phyloP scores from a whole-genome alignment of 2,329 filamentous ascomycete species.

The Colletotrichum musicola region DNA sequence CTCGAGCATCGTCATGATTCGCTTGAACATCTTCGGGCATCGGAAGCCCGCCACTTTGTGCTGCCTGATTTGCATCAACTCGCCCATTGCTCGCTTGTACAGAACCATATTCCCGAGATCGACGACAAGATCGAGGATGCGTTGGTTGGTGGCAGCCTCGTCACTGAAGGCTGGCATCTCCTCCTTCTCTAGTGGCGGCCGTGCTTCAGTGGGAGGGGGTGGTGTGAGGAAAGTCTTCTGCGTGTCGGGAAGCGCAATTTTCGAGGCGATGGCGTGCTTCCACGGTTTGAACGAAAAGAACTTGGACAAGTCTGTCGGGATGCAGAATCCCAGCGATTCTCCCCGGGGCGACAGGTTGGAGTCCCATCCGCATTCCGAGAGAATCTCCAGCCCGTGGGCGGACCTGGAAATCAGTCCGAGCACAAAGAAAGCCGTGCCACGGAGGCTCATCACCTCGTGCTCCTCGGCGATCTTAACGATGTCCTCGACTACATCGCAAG shows the following conservation, averaged over 20 bases:
- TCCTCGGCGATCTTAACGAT: conserved; percentile 90
- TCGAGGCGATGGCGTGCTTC: conserved; percentile 63
- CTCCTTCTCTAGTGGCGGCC: conserved; percentile 59
- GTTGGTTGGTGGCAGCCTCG: conserved; percentile 76
- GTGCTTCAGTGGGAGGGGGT: conserved; percentile 56
- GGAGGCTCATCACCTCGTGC: conserved; percentile 90
- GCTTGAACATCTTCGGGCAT: conserved; percentile 83
- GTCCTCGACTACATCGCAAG: conserved; percentile 86
- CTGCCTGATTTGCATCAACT: conserved; percentile 83
- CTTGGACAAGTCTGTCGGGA: conserved; percentile 82
- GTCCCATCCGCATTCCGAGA: conserved; percentile 93
- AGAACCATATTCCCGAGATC: conserved; percentile 95
- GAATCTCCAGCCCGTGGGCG: conserved; percentile 89
- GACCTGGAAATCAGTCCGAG: conserved; percentile 93
- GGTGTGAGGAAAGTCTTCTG: conserved; percentile 66
- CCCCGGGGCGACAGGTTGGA: conserved; percentile 88
- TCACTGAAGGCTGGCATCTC: conserved; percentile 61
- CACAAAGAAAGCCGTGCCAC: conserved; percentile 97
- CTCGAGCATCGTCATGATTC: conserved; percentile 87
- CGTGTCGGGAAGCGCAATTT: conserved; percentile 60
- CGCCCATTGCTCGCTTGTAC: conserved; percentile 86
- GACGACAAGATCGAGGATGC: conserved; percentile 85
- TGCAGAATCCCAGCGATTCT: conserved; percentile 86
- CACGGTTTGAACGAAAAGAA: conserved; percentile 79
- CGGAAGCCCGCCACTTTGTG: conserved; percentile 82